Percentiles rank a stretch among this genome's conserved stretches.
These are phyloP conservation scores for Jamesozyma spencerorum DNA, from an alignment of 805 yeast genomes.

Conservation along the genomic window DNA sequence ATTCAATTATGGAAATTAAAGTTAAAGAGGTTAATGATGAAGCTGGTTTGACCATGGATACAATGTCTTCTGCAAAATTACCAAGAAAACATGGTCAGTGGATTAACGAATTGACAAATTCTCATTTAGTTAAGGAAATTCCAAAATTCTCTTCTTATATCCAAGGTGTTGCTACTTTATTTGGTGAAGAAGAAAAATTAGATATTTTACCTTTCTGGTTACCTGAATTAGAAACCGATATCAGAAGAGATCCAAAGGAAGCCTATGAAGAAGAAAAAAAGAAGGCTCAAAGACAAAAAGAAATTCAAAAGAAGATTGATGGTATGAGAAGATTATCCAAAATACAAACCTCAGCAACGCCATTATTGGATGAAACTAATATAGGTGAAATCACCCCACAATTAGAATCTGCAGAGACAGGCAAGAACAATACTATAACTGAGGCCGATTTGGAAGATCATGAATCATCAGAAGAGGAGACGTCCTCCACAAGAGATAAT, in stretches of 20 bases:
- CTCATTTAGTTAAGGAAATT: slow-evolving; percentile 83
- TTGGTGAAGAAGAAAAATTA: slow-evolving; percentile 72
- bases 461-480: slow-evolving; percentile 43
- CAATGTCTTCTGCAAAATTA: slow-evolving; percentile 24
- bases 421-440: background rate
- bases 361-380: background rate
- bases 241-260: slow-evolving; percentile 67
- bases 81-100: slow-evolving; percentile 53
- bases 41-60: slow-evolving; percentile 26
- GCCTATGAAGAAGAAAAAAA: slow-evolving; percentile 60
- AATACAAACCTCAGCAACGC: slow-evolving; percentile 6
- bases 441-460: slow-evolving; percentile 45
- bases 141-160: slow-evolving; percentile 89
- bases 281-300: slow-evolving; percentile 41
- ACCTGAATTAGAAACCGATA: slow-evolving; percentile 76
- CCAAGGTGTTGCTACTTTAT: slow-evolving; percentile 85
- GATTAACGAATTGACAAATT: slow-evolving; percentile 77
- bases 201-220: slow-evolving; percentile 93
- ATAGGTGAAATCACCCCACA: slow-evolving; percentile 3
- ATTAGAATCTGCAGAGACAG: background rate
- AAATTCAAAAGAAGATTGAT: slow-evolving; percentile 28
- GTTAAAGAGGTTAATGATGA: slow-evolving; percentile 35
- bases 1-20: slow-evolving; percentile 81
- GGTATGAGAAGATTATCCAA: slow-evolving; percentile 31
- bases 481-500: slow-evolving; percentile 6